Evolutionary conservation across 2,329 filamentous ascomycete genomes (phyloP), one percentile per base, ranked within the genome.

Genomic region (Fusarium anguioides): DNA sequence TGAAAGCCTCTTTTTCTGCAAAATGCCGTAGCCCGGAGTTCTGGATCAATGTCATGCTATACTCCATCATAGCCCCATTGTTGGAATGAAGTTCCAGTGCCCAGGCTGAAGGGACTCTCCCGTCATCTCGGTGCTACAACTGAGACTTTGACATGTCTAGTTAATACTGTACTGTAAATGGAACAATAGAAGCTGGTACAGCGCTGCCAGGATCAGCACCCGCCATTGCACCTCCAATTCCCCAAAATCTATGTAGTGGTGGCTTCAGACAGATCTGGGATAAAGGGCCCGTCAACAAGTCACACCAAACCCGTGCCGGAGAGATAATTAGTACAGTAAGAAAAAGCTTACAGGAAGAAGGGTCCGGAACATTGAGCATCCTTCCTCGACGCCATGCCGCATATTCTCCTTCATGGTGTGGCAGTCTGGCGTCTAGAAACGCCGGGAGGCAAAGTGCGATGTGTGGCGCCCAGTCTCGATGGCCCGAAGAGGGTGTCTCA

Each of bases 71-170:
- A 47, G 53, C 39, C 42, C 47, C 64, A 60, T 63, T 36, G 21
- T 49, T 68, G 65, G 65, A 68, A 69, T 68, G 65, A 21, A 45
- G 44, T 62, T 66, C 65, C 65, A 69, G 57, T 23, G 65, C 60
- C 60, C 55, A 52, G 65, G 65, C 65, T 54, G 45, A 59, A 58
- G 64, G 64, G 44, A 60, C 49, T 48, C 36, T 44, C 60, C 42
- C n/a, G 47, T 60, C 33, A 45, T 52, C 18, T 35, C 33, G 23
- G 49, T 48, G 46, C 37, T 40, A 37, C 64, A 56, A 44, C 64
- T 36, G 46, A 64, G 52, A 60, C 35, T 39, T 46, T 59, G 47
- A 45, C 52, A 50, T 64, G 47, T 54, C 58, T 45, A 40, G 58
- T 45, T 12, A n/a, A n/a, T n/a, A n/a, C n/a, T n/a, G n/a, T n/a